A percentile compares a stretch with the other conserved stretches of the same genome.
Evolutionary conservation across 306 rosid species (phyloP).

Genomic region (Prunus campanulata): DNA sequence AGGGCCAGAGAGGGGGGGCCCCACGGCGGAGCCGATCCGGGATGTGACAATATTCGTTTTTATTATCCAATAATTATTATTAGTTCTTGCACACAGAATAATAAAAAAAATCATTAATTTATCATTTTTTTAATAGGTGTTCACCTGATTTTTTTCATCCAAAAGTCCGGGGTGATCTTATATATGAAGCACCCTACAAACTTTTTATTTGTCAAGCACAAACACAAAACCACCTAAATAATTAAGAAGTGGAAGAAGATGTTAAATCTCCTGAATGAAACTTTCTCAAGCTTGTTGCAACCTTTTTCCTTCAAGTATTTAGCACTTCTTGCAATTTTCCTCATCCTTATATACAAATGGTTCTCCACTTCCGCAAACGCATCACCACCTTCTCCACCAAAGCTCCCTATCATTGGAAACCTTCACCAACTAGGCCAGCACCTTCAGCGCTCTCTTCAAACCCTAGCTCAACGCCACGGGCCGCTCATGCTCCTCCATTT

Average conservation of each 20-base stretch:
- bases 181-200: no score
- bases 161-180: no score
- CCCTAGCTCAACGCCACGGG: not conserved
- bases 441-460: not conserved
- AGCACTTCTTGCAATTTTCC: not conserved
- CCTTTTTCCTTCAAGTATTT: not conserved
- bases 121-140: no score
- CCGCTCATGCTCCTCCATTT: not conserved
- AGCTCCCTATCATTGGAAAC: not conserved
- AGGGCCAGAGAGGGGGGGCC: no score
- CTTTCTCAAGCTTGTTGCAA: not conserved
- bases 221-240: no score
- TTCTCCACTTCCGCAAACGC: not conserved
- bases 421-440: not conserved
- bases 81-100: no score
- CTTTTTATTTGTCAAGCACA: no score
- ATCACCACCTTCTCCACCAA: slow-evolving; percentile 3
- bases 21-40: no score
- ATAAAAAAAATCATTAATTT: no score
- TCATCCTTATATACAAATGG: not conserved
- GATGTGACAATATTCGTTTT: no score
- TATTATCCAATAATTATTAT: no score
- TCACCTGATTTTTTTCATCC: no score
- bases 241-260: not conserved
- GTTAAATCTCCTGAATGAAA: not conserved